Percentiles rank a stretch among this genome's conserved stretches.
phyloP scores from a whole-genome alignment of 192 early-diverging fungal species.

The Coemansia erecta region DNA sequence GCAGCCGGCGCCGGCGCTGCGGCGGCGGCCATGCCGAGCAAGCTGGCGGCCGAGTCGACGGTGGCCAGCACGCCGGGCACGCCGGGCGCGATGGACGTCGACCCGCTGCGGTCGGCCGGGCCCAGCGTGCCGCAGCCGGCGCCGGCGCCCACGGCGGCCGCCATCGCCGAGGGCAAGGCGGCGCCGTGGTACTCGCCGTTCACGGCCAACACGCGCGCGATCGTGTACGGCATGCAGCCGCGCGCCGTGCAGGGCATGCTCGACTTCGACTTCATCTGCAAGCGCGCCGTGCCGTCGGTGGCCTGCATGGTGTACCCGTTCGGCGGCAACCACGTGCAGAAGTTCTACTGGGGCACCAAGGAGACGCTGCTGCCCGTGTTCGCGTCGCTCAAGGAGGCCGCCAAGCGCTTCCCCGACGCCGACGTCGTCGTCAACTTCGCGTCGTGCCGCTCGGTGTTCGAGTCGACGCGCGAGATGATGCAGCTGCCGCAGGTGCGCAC shows the following conservation, averaged over 20 bases:
- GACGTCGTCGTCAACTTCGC: constrained; percentile 98
- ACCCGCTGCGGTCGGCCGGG: constrained; percentile 30
- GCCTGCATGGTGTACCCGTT: constrained; percentile 99
- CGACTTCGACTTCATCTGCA: constrained; percentile 99
- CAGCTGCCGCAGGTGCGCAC: constrained; percentile 81
- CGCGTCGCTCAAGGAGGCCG: constrained; percentile 81
- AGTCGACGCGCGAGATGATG: constrained; percentile 89
- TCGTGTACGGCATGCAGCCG: constrained; percentile 99
- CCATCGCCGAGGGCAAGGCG: constrained; percentile 25
- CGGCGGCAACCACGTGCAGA: constrained; percentile 97
- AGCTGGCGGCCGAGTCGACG: constrained; percentile 55
- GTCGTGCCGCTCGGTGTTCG: constrained; percentile 91
- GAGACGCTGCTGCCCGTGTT: constrained; percentile 95
- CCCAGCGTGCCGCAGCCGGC: constrained; percentile 48
- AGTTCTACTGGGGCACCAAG: constrained; percentile 99
- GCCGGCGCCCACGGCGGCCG: constrained; percentile 49
- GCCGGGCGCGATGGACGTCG: constrained; percentile 39
- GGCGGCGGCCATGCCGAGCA: constrained; percentile 58
- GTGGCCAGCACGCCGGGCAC: constrained; percentile 50
- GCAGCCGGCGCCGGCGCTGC: constrained; percentile 58
- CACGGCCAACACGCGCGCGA: constrained; percentile 78
- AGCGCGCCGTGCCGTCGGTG: constrained; percentile 85
- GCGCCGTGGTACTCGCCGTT: constrained; percentile 74
- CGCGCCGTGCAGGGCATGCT: constrained; percentile 99
- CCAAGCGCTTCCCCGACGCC: constrained; percentile 83